phyloP scores from a whole-genome alignment of 306 rosid species.

The Corylus heterophylla region DNA sequence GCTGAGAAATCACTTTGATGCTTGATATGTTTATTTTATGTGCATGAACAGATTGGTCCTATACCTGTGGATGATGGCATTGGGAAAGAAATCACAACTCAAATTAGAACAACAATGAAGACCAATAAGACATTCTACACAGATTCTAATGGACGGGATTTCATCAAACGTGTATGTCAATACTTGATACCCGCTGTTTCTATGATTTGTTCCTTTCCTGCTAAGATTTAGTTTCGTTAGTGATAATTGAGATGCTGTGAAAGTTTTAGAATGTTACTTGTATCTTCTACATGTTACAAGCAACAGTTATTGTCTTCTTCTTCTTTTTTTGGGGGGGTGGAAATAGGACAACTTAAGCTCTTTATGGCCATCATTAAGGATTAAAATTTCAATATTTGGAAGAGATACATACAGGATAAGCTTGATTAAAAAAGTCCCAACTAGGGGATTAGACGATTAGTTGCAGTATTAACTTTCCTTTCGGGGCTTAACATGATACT shows the following conservation, averaged over 20 bases:
- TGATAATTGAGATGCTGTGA: too few relatives aligned
- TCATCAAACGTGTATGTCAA: constrained; percentile 68
- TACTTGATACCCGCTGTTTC: neutral
- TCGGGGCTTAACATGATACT: neutral
- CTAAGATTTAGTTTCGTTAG: too few relatives aligned
- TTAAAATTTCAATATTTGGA: too few relatives aligned
- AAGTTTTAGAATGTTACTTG: too few relatives aligned
- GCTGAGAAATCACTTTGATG: neutral
- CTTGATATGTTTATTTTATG: neutral
- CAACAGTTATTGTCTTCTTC: too few relatives aligned
- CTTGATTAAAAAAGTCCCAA: neutral
- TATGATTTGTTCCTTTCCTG: neutral
- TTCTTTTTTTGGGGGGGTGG: neutral
- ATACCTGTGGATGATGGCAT: constrained; percentile 75
- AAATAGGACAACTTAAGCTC: too few relatives aligned
- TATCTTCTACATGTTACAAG: too few relatives aligned
- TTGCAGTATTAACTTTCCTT: too few relatives aligned
- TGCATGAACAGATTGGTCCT: constrained; percentile 73
- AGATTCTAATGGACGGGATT: constrained; percentile 95
- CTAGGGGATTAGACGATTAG: neutral
- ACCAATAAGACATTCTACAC: constrained; percentile 81
- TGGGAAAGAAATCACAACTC: constrained; percentile 83
- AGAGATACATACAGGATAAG: neutral
- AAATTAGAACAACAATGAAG: constrained; percentile 56
- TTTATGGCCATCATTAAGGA: too few relatives aligned